Evolutionary conservation across 176 grass and related monocot genomes (phyloP), one percentile per base, ranked within the genome.

Genomic region (Musa itinerans): DNA sequence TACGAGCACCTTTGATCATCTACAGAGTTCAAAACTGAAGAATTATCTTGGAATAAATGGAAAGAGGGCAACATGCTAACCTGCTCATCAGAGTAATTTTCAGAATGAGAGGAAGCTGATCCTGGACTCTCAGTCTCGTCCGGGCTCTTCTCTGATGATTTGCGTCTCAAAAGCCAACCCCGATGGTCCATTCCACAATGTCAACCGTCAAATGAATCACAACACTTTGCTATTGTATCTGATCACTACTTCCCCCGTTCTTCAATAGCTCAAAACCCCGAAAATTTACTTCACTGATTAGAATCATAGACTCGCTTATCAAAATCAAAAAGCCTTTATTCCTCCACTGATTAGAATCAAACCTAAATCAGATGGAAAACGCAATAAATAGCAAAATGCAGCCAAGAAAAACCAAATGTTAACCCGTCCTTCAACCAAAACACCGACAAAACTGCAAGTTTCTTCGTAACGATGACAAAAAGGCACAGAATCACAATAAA

Each of bases 101-200:
- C 65, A 0, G 76, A 83, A 15, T 78, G 78, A 15, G 82, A 87
- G 1, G 85, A 80, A n/a, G 10, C 49, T 0, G 80, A 84, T 65
- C 76, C 81, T 0, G 85, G 80, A 68, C 56, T 86, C 61, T 82
- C 83, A 9, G 63, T 82, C 62, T 92, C 81, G 64, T 73, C 76
- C 25, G 71, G 78, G 65, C 79, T 85, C 72, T 89, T 92, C 73
- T 88, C 83, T 15, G 52, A 84, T 1, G 80, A 89, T 48, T 86
- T 84, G 57, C 71, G 82, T 57, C 63, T 87, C 76, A 65, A 87
- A 59, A 87, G 84, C 78, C 76, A 82, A 83, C 72, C 82, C 69
- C 72, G 83, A 20, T 55, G 67, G 77, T 89, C 84, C 86, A 89
- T 93, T 57, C 79, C n/a, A 8, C 77, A 83, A 63, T 76, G 63